Evolutionary conservation across 768 basidiomycete genomes (phyloP), one percentile per base, ranked within the genome.

Genomic region (Lyophyllum semitale): DNA sequence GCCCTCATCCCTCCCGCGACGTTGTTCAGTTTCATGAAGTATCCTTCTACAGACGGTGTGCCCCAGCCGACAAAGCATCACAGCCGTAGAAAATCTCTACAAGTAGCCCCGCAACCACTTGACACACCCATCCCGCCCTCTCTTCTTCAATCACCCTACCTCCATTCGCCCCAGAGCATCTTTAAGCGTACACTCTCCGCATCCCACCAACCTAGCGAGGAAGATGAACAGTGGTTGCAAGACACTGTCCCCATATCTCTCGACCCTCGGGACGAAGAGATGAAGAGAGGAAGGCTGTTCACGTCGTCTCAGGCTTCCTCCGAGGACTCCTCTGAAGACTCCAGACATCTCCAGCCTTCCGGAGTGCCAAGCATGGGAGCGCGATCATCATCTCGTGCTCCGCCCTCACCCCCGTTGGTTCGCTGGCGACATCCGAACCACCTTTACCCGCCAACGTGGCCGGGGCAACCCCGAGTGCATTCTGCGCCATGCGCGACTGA

Each of bases 161-260:
- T 87, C 18, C 75, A 70, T 18, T 79, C 81, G 0, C 78, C 81
- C 6, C 55, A 72, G 37, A 82, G 79, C 67, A 65, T 79, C 26
- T 85, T 85, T 59, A 73, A 71, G 51, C 74, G 72, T 54, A 66
- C 73, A 26, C 53, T 68, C 1, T 50, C 66, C 2, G 26, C 71
- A 9, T 70, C 72, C 15, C 73, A 61, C 35, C 62, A 71, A 9
- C 82, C 82, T 17, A 79, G 74, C 46, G 73, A 78, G 45, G 77
- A 74, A 61, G 81, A 84, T 56, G 80, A 87, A 60, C 72, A 73
- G 58, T 87, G 85, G 85, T 71, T 87, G 51, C 77, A 81, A 67
- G 85, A 87, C 72, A 86, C 84, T 60, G 73, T 86, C 1, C 85
- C 85, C 8, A 38, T 79, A 18, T 63, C 41, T 42, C 63, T 57